These are phyloP conservation scores for Cyberlindnera maritima DNA, from an alignment of 805 yeast genomes.

Conservation along the genomic window DNA sequence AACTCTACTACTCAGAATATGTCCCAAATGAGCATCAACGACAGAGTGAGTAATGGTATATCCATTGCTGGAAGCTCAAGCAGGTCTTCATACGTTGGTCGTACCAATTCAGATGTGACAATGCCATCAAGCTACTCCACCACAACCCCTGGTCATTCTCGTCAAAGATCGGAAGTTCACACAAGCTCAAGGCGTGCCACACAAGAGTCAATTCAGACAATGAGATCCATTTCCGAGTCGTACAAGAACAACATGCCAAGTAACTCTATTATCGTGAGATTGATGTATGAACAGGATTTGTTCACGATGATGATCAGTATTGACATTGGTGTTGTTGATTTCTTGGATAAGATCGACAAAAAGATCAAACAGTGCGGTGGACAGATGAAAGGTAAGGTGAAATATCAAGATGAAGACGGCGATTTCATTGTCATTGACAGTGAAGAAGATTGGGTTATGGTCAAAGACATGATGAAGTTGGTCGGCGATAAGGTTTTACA, in stretches of 20 bases:
- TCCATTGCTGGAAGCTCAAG: slow-evolving; percentile 19
- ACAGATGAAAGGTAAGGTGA: slow-evolving; percentile 50
- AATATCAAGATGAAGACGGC: slow-evolving; percentile 93
- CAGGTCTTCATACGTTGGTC: slow-evolving; percentile 26
- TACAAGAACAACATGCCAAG: slow-evolving; percentile 37
- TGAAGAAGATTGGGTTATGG: slow-evolving; percentile 86
- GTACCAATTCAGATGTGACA: slow-evolving; percentile 24
- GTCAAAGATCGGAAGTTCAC: slow-evolving; percentile 28
- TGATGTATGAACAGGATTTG: slow-evolving; percentile 45
- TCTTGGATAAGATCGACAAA: slow-evolving; percentile 55
- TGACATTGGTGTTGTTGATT: slow-evolving; percentile 46
- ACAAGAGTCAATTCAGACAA: slow-evolving; percentile 27
- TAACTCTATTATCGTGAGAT: slow-evolving; percentile 37
- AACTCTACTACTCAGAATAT: slow-evolving; percentile 8
- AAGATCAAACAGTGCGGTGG: slow-evolving; percentile 55
- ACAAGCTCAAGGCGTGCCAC: slow-evolving; percentile 25
- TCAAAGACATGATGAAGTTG: slow-evolving; percentile 64
- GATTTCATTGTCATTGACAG: slow-evolving; percentile 84
- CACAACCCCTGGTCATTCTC: slow-evolving; percentile 20
- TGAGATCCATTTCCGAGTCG: slow-evolving; percentile 39
- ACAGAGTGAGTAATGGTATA: slow-evolving; percentile 30
- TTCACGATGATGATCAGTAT: slow-evolving; percentile 65
- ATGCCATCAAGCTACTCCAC: slow-evolving; percentile 11
- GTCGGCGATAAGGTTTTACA: slow-evolving; percentile 45
- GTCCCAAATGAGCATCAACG: slow-evolving; percentile 20